Evolutionary conservation across 2,329 filamentous ascomycete species (phyloP), one percentile per base, ranked within the genome.

Genomic region (Nemania abortiva): DNA sequence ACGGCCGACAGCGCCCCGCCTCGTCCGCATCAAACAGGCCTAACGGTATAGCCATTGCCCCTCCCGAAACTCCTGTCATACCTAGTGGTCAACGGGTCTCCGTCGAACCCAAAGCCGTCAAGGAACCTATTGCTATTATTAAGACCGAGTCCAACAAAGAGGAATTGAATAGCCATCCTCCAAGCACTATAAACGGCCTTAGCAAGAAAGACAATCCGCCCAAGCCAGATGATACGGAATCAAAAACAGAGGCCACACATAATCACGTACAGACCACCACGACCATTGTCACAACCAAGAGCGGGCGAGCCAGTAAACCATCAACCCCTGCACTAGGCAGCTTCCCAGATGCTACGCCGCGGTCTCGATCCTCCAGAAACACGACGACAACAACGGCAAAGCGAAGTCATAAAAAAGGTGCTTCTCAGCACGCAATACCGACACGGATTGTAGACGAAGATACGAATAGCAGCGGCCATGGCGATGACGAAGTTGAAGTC

Each of bases 301-400:
- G 88, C 70, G 89, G 89, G 2, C 84, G 89, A 65, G 87, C 89
- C 11, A 91, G 89, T 77, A 91, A 91, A 77, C 89, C 89, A 1
- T 91, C 89, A 3, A 91, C 89, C 1, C 89, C 89, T 15, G 87
- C 88, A 2, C 75, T 90, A 58, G 84, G 86, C 5, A 87, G 84
- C 2, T 90, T 91, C 72, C 86, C 88, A 42, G 89, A 91, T 59
- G 82, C 85, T 2, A 78, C 84, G 1, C 72, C 73, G 10, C 82
- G 88, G 63, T 84, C 88, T 18, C 81, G 89, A 61, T 84, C 87
- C 1, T 85, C 88, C 1, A 83, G 88, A 29, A 86, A 83, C 65
- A 63, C 74, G 31, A 71, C 76, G 27, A 63, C 78, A 74, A 53
- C 68, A 54, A 68, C 62, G 45, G 77, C 79, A n/a, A 90, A 87